Percentiles rank a stretch among this genome's conserved stretches.
These are phyloP conservation scores for Rugonectria rugulosa DNA, from an alignment of 2,329 filamentous ascomycete genomes.

Conservation along the genomic window DNA sequence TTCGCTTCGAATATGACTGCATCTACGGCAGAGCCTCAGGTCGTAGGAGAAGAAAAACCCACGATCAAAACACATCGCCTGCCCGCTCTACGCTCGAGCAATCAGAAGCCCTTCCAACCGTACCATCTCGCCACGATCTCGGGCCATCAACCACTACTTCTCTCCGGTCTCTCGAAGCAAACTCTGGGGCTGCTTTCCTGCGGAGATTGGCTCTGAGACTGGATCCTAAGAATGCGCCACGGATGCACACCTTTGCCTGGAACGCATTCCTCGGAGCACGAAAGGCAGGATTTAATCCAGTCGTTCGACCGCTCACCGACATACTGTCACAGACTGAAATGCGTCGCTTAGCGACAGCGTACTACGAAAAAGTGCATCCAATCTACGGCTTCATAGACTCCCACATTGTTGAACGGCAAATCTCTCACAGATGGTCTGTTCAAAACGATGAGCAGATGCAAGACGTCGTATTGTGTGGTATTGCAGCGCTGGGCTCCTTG, in stretches of 20 bases:
- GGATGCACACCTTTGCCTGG: conserved; percentile 64
- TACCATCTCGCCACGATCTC: conserved; percentile 9
- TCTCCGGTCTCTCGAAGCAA: conserved; percentile 59
- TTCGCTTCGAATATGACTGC: conserved; percentile 61
- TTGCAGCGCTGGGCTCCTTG: conserved; percentile 61
- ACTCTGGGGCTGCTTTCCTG: conserved; percentile 65
- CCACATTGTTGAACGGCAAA: conserved; percentile 40
- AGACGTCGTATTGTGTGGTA: conserved; percentile 56
- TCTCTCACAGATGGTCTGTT: conserved; percentile 45
- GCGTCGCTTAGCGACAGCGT: conserved; percentile 52
- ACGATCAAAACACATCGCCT: background rate
- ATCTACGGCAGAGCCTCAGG: conserved; percentile 48
- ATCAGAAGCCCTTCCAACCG: background rate
- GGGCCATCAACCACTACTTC: conserved; percentile 25
- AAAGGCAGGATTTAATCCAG: conserved; percentile 27
- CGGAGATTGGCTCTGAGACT: conserved; percentile 59
- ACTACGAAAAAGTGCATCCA: conserved; percentile 61
- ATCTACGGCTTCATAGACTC: conserved; percentile 59
- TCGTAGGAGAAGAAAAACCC: conserved; percentile 21
- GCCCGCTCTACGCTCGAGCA: conserved; percentile 12
- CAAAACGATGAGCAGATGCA: conserved; percentile 27
- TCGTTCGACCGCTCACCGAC: conserved; percentile 50
- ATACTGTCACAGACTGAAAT: conserved; percentile 58
- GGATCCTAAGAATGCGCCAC: conserved; percentile 60
- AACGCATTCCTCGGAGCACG: conserved; percentile 49